These are phyloP conservation scores for Lunasporangiospora selenospora DNA, from an alignment of 192 early-diverging fungal species.

Conservation along the genomic window DNA sequence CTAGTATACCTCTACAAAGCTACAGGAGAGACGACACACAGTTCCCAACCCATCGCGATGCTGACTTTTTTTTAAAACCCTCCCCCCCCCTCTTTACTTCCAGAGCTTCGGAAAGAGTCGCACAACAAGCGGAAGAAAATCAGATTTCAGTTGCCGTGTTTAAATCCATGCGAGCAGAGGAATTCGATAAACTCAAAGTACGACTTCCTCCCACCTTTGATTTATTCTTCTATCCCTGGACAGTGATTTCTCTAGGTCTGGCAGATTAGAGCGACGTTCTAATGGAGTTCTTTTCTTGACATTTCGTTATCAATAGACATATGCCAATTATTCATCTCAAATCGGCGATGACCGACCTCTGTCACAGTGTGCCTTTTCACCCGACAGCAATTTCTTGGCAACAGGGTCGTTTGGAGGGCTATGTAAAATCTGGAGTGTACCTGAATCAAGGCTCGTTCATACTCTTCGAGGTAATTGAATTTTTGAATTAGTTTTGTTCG, in stretches of 20 bases:
- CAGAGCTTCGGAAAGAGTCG: conserved; percentile 72
- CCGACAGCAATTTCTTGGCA: conserved; percentile 76
- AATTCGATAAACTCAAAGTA: conserved; percentile 75
- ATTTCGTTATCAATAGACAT: conserved; percentile 44
- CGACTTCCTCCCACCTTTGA: neutral
- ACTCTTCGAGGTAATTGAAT: conserved; percentile 55
- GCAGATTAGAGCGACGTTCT: neutral
- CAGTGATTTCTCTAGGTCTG: neutral
- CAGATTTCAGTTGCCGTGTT: conserved; percentile 67
- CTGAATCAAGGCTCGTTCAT: conserved; percentile 66
- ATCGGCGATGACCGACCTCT: conserved; percentile 90
- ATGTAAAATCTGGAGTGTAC: conserved; percentile 88
- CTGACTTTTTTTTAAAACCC: no score
- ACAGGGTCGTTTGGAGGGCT: conserved; percentile 88
- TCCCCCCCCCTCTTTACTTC: no score
- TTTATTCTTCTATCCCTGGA: neutral
- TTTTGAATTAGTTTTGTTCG: neutral
- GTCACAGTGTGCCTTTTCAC: conserved; percentile 78
- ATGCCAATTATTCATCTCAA: conserved; percentile 80
- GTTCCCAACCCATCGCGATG: no score
- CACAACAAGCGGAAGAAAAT: conserved; percentile 70
- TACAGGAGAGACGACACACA: no score
- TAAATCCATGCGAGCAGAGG: conserved; percentile 77
- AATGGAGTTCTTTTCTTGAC: conserved; percentile 4
- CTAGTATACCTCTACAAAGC: no score